phyloP scores from a whole-genome alignment of 495 filamentous ascomycete genomes.

The Rusavskia elegans region DNA sequence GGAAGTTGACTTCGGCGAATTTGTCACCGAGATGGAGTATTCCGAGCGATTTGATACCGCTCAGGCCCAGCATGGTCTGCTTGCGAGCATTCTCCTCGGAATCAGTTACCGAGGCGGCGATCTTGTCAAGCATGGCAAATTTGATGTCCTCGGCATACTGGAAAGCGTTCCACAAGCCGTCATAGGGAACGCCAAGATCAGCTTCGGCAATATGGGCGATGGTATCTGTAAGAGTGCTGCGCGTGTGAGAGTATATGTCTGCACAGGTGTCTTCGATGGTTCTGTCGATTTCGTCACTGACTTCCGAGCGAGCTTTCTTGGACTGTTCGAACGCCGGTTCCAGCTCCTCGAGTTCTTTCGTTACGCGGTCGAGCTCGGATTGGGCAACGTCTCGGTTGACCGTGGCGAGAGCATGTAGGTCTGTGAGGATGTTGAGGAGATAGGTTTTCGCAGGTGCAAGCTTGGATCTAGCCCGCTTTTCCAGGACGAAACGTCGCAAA shows the following conservation, averaged over 20 bases:
- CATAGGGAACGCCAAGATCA: slow-evolving; percentile 70
- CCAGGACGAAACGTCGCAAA: slow-evolving; percentile 82
- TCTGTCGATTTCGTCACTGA: slow-evolving; percentile 64
- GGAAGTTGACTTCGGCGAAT: slow-evolving; percentile 71
- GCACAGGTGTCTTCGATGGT: slow-evolving; percentile 73
- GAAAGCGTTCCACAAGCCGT: slow-evolving; percentile 70
- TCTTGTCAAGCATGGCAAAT: slow-evolving; percentile 75
- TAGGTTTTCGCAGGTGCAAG: slow-evolving; percentile 92
- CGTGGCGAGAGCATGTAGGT: slow-evolving; percentile 63
- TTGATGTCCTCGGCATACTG: slow-evolving; percentile 89
- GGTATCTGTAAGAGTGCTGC: slow-evolving; percentile 49
- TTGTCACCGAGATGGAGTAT: slow-evolving; percentile 77
- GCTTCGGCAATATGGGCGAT: slow-evolving; percentile 61
- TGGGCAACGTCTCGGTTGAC: slow-evolving; percentile 82
- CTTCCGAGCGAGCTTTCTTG: slow-evolving; percentile 64
- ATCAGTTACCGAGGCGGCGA: slow-evolving; percentile 54
- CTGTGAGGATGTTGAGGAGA: slow-evolving; percentile 80
- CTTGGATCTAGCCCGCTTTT: slow-evolving; percentile 89
- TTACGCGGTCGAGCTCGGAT: slow-evolving; percentile 71
- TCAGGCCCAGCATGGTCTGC: slow-evolving; percentile 70
- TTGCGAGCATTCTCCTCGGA: slow-evolving; percentile 76
- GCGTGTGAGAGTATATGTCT: slow-evolving; percentile 69
- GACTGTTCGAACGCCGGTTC: slow-evolving; percentile 74
- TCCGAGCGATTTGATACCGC: slow-evolving; percentile 72
- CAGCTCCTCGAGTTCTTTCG: slow-evolving; percentile 60